A percentile compares a stretch with the other conserved stretches of the same genome.
Evolutionary conservation across 345 rosid species (phyloP).

Genomic region (Populus euphratica): DNA sequence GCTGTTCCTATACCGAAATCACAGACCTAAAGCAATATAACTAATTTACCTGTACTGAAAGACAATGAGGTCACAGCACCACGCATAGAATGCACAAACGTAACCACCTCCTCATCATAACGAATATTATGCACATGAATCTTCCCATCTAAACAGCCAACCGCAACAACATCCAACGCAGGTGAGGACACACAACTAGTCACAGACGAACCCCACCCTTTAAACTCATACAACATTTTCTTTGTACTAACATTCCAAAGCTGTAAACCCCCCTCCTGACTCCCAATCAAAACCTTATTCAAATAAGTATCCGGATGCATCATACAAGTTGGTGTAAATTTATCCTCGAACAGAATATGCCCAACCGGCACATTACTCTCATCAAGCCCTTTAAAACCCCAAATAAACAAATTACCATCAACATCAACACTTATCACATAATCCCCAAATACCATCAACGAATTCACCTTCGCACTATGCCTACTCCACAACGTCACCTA

Average conservation of each 20-base stretch:
- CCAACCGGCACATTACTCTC: constrained; percentile 59
- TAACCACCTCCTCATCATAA: constrained; percentile 65
- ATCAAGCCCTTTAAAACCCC: constrained; percentile 79
- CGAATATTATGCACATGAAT: constrained; percentile 83
- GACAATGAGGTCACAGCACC: constrained; percentile 84
- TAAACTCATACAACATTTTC: constrained; percentile 72
- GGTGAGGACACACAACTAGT: constrained; percentile 86
- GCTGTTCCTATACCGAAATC: neutral
- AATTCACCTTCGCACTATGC: constrained; percentile 72
- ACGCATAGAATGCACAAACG: constrained; percentile 70
- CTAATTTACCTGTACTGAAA: constrained; percentile 63
- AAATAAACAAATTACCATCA: constrained; percentile 65
- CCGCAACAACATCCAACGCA: constrained; percentile 86
- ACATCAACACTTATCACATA: constrained; percentile 68
- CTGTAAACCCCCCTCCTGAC: constrained; percentile 83
- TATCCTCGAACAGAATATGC: constrained; percentile 48
- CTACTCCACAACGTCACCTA: constrained; percentile 87
- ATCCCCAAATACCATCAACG: constrained; percentile 76
- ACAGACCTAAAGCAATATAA: neutral
- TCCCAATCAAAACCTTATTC: constrained; percentile 80
- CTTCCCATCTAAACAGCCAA: constrained; percentile 92
- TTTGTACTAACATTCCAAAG: constrained; percentile 93
- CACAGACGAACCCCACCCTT: constrained; percentile 76
- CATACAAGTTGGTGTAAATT: constrained; percentile 68
- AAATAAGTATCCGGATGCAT: constrained; percentile 93